Percentiles rank a stretch among this genome's conserved stretches.
These are phyloP conservation scores for Russula lepida DNA, from an alignment of 768 basidiomycete species.

Conservation along the genomic window DNA sequence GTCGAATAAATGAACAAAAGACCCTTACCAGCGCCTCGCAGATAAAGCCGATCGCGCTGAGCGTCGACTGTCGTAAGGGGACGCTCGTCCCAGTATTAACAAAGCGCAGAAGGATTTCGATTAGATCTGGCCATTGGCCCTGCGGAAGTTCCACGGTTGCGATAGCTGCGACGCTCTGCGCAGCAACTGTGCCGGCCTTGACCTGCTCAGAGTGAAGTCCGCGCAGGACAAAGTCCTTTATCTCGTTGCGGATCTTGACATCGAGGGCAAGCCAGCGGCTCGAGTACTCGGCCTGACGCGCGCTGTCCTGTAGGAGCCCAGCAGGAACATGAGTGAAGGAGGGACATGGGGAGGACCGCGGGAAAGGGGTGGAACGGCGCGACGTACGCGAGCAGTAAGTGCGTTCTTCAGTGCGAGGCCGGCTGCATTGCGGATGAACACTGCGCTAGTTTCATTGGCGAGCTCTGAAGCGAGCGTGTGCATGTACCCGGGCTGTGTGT, in stretches of 20 bases:
- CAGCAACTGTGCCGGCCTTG: conserved; percentile 79
- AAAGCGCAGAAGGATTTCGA: conserved; percentile 80
- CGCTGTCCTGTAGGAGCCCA: conserved; percentile 48
- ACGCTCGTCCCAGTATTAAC: conserved; percentile 66
- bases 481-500: conserved; percentile 81
- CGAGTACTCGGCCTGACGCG: conserved; percentile 67
- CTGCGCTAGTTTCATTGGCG: conserved; percentile 57
- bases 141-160: conserved; percentile 87
- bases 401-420: conserved; percentile 96
- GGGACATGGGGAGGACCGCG: neutral
- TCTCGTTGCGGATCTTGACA: conserved; percentile 57
- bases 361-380: conserved; percentile 15
- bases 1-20: neutral
- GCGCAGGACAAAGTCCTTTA: conserved; percentile 81
- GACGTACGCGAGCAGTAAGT: conserved; percentile 75
- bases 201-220: conserved; percentile 65
- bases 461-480: conserved; percentile 81
- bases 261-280: conserved; percentile 78
- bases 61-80: conserved; percentile 74
- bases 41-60: conserved; percentile 94
- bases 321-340: conserved; percentile 1
- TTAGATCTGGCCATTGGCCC: conserved; percentile 83
- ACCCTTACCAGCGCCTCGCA: conserved; percentile 89
- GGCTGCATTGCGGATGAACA: conserved; percentile 88
- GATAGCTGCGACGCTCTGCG: conserved; percentile 91